A percentile compares a stretch with the other conserved stretches of the same genome.
phyloP scores from a whole-genome alignment of 306 rosid species.

The Acacia acuminata region DNA sequence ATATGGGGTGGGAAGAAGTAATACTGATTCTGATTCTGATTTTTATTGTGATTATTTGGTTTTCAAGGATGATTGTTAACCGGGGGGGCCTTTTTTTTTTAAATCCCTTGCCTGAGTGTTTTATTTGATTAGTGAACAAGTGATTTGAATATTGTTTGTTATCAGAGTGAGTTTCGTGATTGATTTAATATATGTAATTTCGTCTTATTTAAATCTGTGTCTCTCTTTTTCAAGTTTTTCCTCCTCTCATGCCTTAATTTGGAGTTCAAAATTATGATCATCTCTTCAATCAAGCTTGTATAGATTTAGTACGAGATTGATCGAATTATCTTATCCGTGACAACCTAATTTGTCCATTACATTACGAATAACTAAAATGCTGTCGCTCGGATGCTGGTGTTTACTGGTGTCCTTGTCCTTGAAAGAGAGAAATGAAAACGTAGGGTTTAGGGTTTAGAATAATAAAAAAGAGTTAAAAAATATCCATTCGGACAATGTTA shows the following conservation, averaged over 20 bases:
- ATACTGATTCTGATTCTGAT: not conserved
- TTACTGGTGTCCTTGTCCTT: too few relatives aligned
- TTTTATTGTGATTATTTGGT: not conserved
- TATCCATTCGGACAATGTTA: too few relatives aligned
- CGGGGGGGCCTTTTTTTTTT: constrained; percentile 6
- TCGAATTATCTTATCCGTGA: too few relatives aligned
- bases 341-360: too few relatives aligned
- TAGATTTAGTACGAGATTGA: too few relatives aligned
- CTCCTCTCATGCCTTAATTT: not conserved
- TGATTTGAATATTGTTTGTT: constrained; percentile 1
- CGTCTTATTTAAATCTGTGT: not conserved
- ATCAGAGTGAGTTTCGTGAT: not conserved
- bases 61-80: not conserved
- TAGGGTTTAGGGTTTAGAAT: too few relatives aligned
- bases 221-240: not conserved
- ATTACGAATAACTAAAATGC: too few relatives aligned
- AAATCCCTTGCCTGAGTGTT: constrained; percentile 26
- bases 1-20: not conserved
- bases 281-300: too few relatives aligned
- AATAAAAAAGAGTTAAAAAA: too few relatives aligned
- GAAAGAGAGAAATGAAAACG: too few relatives aligned
- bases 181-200: not conserved
- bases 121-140: constrained; percentile 1
- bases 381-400: too few relatives aligned
- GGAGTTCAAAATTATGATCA: too few relatives aligned